A percentile compares a stretch with the other conserved stretches of the same genome.
Conservation (phyloP, 1,284 basidiomycete species). For the Sporisorium graminicola region DNA sequence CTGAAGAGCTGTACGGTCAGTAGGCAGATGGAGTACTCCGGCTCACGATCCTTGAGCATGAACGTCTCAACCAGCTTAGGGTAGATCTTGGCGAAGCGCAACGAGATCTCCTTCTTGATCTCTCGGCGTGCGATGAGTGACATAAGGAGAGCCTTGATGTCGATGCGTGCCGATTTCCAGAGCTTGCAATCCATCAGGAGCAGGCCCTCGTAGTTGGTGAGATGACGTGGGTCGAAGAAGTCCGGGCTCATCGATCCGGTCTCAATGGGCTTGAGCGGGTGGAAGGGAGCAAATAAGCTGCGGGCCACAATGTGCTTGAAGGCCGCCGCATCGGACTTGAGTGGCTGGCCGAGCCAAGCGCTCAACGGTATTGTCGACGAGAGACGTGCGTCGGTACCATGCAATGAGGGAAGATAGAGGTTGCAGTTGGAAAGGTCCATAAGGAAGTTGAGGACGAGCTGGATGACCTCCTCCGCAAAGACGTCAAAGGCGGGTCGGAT, state of each 20-base stretch:
- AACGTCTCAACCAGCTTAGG: constrained; percentile 66
- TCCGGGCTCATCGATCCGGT: constrained; percentile 57
- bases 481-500: constrained; percentile 88
- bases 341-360: constrained; percentile 24
- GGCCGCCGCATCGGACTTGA: constrained; percentile 53
- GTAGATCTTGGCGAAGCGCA: constrained; percentile 63
- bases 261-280: constrained; percentile 34
- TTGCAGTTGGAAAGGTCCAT: constrained; percentile 63
- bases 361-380: constrained; percentile 11
- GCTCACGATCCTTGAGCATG: constrained; percentile 66
- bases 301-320: constrained; percentile 57
- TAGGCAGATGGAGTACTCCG: constrained; percentile 67
- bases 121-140: constrained; percentile 78
- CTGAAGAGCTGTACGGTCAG: constrained; percentile 69
- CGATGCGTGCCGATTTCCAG: constrained; percentile 74
- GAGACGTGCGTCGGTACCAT: background rate
- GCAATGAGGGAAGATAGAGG: constrained; percentile 47
- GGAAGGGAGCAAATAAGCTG: constrained; percentile 56
- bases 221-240: constrained; percentile 58
- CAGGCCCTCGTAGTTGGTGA: constrained; percentile 62
- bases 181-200: constrained; percentile 65
- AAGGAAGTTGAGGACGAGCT: constrained; percentile 67
- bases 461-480: constrained; percentile 87
- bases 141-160: constrained; percentile 84
- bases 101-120: constrained; percentile 83